Conservation (phyloP, 805 yeast genomes). For the Torulaspora franciscae region DNA sequence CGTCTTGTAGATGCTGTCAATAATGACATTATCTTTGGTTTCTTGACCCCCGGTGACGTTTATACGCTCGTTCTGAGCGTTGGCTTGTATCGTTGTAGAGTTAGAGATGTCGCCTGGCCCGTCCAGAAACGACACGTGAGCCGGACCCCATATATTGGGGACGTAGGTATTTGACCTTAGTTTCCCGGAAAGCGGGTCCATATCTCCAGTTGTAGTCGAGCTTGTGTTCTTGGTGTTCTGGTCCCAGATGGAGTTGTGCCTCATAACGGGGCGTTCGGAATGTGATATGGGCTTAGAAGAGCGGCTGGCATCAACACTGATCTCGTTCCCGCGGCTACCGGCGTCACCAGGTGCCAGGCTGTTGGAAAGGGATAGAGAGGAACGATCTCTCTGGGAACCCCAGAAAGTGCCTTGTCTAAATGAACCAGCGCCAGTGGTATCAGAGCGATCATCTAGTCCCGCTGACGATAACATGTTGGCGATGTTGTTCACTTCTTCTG, state of each 20-base stretch:
- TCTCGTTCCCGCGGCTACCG: not conserved
- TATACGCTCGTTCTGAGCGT: not conserved
- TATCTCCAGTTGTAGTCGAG: not conserved
- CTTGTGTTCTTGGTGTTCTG: slow-evolving; percentile 1
- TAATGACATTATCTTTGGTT: slow-evolving; percentile 5
- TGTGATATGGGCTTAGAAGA: not conserved
- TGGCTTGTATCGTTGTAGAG: not conserved
- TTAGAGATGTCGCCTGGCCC: slow-evolving; percentile 1
- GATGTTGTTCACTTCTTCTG: slow-evolving; percentile 27
- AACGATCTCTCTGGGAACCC: slow-evolving; percentile 14
- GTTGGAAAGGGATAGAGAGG: slow-evolving; percentile 1
- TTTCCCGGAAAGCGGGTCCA: not conserved
- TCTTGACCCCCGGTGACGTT: not conserved
- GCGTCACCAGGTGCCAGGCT: slow-evolving; percentile 3
- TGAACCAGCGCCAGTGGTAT: slow-evolving; percentile 4
- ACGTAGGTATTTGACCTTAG: slow-evolving; percentile 3
- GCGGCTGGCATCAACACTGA: not conserved
- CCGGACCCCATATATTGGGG: slow-evolving; percentile 13
- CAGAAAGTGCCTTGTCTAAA: slow-evolving; percentile 16
- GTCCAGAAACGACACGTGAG: slow-evolving; percentile 9
- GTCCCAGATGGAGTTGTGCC: slow-evolving; percentile 31
- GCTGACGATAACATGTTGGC: slow-evolving; percentile 28
- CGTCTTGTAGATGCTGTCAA: slow-evolving; percentile 17
- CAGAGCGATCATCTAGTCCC: slow-evolving; percentile 17
- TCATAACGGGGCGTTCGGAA: not conserved